A percentile compares a stretch with the other conserved stretches of the same genome.
Evolutionary conservation across 805 yeast species (phyloP).

Genomic region (Dipodascopsis uninucleata): DNA sequence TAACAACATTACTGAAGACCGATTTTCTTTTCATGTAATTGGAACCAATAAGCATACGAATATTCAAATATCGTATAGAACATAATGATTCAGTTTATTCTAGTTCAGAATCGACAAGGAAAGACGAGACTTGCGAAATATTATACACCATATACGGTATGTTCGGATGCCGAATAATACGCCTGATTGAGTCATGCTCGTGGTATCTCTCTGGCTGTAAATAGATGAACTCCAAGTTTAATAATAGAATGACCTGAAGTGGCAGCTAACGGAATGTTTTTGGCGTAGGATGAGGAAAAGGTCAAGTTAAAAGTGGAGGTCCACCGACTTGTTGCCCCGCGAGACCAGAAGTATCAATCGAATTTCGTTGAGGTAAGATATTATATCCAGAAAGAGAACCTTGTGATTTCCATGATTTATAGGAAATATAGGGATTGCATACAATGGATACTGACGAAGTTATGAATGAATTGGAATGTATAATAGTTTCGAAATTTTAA

Average conservation of each 20-base stretch:
- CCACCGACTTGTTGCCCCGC: conserved; percentile 71
- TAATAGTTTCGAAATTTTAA: conserved; percentile 54
- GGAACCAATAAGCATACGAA: too few relatives aligned
- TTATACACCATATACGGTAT: conserved; percentile 45
- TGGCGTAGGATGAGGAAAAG: conserved; percentile 44
- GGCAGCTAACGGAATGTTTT: background rate
- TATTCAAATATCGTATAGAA: too few relatives aligned
- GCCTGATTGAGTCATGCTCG: conserved; percentile 1
- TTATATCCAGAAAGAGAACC: too few relatives aligned
- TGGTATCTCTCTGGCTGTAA: background rate
- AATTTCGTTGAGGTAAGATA: conserved; percentile 61
- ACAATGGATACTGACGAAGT: conserved; percentile 1
- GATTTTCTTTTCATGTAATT: too few relatives aligned
- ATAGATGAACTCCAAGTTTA: background rate
- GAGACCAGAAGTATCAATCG: conserved; percentile 81
- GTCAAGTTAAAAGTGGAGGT: conserved; percentile 54
- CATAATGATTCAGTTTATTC: conserved; percentile 57
- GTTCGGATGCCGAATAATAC: conserved; percentile 1
- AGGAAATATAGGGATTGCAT: conserved; percentile 28
- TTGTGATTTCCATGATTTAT: conserved; percentile 32
- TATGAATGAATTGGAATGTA: too few relatives aligned
- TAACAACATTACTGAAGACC: too few relatives aligned
- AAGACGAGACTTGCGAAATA: conserved; percentile 81
- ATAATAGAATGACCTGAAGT: background rate
- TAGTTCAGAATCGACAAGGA: conserved; percentile 92